Conservation (phyloP, 2,329 filamentous ascomycete species). For the Sclerotinia spermophila region DNA sequence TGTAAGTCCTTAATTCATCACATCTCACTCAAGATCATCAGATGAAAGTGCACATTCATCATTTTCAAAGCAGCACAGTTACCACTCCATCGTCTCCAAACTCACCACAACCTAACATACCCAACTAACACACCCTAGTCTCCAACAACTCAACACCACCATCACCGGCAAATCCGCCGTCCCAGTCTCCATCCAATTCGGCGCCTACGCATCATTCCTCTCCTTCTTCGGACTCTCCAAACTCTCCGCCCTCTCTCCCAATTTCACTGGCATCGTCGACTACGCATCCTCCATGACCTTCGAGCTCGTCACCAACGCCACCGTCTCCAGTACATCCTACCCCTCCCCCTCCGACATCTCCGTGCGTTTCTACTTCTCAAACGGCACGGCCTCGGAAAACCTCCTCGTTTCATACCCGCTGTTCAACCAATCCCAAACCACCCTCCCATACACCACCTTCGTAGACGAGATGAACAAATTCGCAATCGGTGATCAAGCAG, state of each 20-base stretch:
- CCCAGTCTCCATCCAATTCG: slow-evolving; percentile 53
- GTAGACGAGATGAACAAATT: slow-evolving; percentile 59
- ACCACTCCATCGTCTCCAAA: neutral
- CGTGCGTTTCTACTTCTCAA: slow-evolving; percentile 60
- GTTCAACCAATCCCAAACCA: slow-evolving; percentile 53
- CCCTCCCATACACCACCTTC: slow-evolving; percentile 69
- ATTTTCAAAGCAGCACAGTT: neutral
- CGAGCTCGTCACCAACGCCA: slow-evolving; percentile 62
- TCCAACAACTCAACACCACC: slow-evolving; percentile 52
- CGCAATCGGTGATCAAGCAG: slow-evolving; percentile 57
- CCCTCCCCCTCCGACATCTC: slow-evolving; percentile 48
- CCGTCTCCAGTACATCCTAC: slow-evolving; percentile 44
- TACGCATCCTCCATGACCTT: slow-evolving; percentile 81
- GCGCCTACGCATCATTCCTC: slow-evolving; percentile 59
- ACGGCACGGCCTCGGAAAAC: slow-evolving; percentile 49
- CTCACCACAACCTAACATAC: neutral
- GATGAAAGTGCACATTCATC: slow-evolving; percentile 8
- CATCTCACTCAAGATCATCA: neutral
- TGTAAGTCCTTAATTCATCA: slow-evolving; percentile 34
- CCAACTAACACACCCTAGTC: neutral
- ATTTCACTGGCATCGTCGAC: slow-evolving; percentile 76
- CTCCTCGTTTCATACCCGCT: slow-evolving; percentile 50
- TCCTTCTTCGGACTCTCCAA: slow-evolving; percentile 59
- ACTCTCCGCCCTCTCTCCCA: slow-evolving; percentile 47
- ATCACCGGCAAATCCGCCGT: slow-evolving; percentile 44